Base-by-base conservation (phyloP, 768 basidiomycete species). In the Boletus barrowsii region DNA sequence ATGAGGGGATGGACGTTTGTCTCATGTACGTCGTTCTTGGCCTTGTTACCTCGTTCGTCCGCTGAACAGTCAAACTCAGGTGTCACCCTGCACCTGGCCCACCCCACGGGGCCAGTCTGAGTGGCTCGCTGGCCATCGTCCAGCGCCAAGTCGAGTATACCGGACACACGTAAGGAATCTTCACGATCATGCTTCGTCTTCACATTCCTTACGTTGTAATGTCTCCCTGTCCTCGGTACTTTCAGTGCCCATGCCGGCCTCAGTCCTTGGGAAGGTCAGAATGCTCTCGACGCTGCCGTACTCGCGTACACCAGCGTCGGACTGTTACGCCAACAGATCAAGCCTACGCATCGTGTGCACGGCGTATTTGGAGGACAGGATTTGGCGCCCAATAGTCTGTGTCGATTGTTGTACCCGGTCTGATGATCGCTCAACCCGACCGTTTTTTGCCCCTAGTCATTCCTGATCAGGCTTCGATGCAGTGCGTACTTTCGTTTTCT, bases 181-280 rank as follows among this genome's bases (percentile, higher is more conserved):
- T 29, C 9, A 29, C 18, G 14, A 22, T 36, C 39, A 20, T n/a
- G 15, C 22, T 8, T 17, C 7, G 6, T 36, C 17, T n/a, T 24
- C 44, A 13, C 17, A 5, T 41, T 3, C 10, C 43, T 49, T 22
- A 51, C 37, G 33, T 24, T 24, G 30, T 22, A 17, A 30, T 18
- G 6, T 30, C 26, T 35, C 33, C 5, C 33, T 14, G 14, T 35
- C 5, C 11, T 14, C 8, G n/a, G 2, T n/a, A 2, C 2, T 41
- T 36, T 26, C 53, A 90, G 88, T 17, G 88, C 89, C 5, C 90
- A 90, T 64, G 89, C 88, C 0, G 84, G 83, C 1, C 75, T 87
- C 24, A 87, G 86, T 17, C 91, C 90, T n/a, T 93, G 90, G 90
- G 87, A 92, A 62, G 90, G 89, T 2, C 78, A 76, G 57, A 93